Base-by-base conservation (phyloP, 345 rosid genomes). In the Turnera subulata region DNA sequence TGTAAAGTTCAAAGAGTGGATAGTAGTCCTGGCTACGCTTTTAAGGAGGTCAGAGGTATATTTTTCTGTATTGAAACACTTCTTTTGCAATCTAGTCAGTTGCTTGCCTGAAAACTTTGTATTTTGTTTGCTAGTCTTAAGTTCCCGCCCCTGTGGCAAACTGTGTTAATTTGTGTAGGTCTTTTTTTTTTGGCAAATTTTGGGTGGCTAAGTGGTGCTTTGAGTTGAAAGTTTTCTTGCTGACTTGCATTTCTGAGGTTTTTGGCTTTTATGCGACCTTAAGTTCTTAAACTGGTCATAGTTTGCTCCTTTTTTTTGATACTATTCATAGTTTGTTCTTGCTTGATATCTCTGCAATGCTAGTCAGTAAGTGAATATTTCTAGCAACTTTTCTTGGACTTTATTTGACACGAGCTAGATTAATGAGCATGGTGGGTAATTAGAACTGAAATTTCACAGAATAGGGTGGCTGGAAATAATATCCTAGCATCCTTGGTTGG, bases 1-100 rank as follows among this genome's bases (percentile, higher is more conserved):
- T 6, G 96, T 89, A 44, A 93, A 93, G 80, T 93, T 89, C 76
- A 93, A 89, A 75, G 97, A 93, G 67, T 93, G 99, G 99, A 89
- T 93, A 61, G 96, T 93, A 72, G 96, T 89, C 63, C 84, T 93
- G 29, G 97, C 99, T 47, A 93, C 99, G 18, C 96, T 89, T 14
- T 74, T 89, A 66, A 81, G 92, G 77, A 78, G 95, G 18, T 74
- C 92, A 1, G 97, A 93, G 96, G 99, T 92, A 79, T 38, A 23
- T 40, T 63, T 65, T 37, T 2, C 61, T 59, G 50, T 17, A 10
- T 40, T 35, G 19, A 35, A 56, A 49, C 25, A 49, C 13, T 1
- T 14, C 17, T 29, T 33, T 55, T 21, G 39, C 46, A 24, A 29
- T 29, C 35, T 29, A 8, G 35, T 29, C 8, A 29, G 8, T 4